Percentiles rank a stretch among this genome's conserved stretches.
These are phyloP conservation scores for Hyaloperonospora arabidopsidis DNA, from an alignment of 352 stramenopile species.

Conservation along the genomic window DNA sequence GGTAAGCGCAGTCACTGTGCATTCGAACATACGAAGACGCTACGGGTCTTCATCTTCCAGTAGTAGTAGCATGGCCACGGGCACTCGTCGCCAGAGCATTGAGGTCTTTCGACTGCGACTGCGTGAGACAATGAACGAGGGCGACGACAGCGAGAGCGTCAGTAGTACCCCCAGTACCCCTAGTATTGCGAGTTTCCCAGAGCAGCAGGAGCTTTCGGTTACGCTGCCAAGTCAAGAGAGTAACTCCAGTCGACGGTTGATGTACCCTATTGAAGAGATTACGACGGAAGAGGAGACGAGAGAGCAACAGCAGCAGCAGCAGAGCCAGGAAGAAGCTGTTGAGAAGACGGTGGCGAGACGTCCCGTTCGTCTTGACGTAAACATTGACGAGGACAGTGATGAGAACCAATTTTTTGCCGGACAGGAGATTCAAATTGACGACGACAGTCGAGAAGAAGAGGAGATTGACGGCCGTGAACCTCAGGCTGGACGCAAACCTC, in stretches of 20 bases:
- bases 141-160: constrained; percentile 28
- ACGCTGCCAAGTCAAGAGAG: constrained; percentile 1
- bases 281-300: not conserved
- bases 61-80: constrained; percentile 12
- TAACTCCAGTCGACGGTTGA: too few species aligned
- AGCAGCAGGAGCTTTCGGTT: constrained; percentile 7
- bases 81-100: constrained; percentile 34
- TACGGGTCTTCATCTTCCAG: too few species aligned
- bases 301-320: not conserved
- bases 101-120: constrained; percentile 64
- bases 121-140: constrained; percentile 59
- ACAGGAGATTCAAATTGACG: constrained; percentile 19
- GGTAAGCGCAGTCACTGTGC: too few species aligned
- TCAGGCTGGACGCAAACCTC: constrained; percentile 14
- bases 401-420: constrained; percentile 13
- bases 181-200: constrained; percentile 20
- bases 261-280: too few species aligned
- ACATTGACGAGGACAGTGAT: constrained; percentile 21
- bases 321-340: not conserved
- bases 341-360: constrained; percentile 3
- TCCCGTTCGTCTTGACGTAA: constrained; percentile 11
- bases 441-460: constrained; percentile 16
- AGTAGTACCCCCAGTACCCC: constrained; percentile 10
- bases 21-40: too few species aligned
- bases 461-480: constrained; percentile 26